Base-by-base conservation (phyloP, 169 alveolate species). In the Cryptosporidium viatorum region DNA sequence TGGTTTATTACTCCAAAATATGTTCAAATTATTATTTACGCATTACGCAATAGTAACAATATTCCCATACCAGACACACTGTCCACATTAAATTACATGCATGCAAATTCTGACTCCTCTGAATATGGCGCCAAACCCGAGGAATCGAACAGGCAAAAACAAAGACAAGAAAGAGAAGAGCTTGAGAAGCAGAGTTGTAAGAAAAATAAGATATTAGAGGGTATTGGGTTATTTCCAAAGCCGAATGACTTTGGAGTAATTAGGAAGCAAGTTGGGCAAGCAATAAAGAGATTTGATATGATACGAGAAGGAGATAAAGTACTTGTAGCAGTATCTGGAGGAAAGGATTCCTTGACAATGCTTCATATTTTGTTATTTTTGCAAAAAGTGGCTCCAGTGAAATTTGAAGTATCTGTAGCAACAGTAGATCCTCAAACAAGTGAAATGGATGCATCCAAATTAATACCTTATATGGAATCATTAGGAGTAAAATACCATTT, bases 361-460 rank as follows among this genome's bases (percentile, higher is more conserved):
- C 94, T 97, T 14, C 97, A 96, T 71, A 93, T 94, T 50, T 84
- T 97, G 68, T 67, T 86, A 69, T 93, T 93, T 62, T 70, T 96
- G 16, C 93, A 94, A 84, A 91, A 80, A 84, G 87, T 93, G 14
- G 94, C 97, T 33, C 97, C 97, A 29, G 91, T 96, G 39, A 91
- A 91, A 80, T 96, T 97, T 67, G 93, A 92, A 51, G 52, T 97
- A 16, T 97, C 96, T 5, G 98, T 96, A 21, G 97, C 96, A 8
- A 96, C 99, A 16, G 98, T 97, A 35, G 98, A 97, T 91, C 99
- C 99, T 0, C 94, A 94, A 86, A 96, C 97, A 18, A 94, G 95
- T 51, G 98, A 96, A 91, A 96, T 94, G 91, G 94, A 95, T 65
- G 98, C 98, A 0, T 80, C 94, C 35, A 98, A 97, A 2, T 89